These are phyloP conservation scores for Didymella segeticola DNA, from an alignment of 2,329 filamentous ascomycete species.

Conservation along the genomic window DNA sequence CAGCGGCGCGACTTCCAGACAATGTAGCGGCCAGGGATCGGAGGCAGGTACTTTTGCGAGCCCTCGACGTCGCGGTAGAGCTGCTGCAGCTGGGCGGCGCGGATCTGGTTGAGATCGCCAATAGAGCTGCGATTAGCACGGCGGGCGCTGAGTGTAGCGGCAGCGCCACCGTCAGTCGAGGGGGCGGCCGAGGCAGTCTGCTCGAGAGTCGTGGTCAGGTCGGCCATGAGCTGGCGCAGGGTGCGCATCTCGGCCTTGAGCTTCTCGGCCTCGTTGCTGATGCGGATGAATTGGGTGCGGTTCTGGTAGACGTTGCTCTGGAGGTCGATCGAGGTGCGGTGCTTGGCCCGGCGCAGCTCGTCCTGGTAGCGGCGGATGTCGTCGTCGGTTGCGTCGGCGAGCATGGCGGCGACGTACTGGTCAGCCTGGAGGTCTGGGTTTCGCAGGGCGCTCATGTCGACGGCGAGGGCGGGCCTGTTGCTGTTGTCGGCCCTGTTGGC, in stretches of 20 bases:
- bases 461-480: constrained; percentile 64
- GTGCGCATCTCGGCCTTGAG: constrained; percentile 95
- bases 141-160: constrained; percentile 54
- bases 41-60: constrained; percentile 94
- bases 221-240: constrained; percentile 87
- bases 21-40: constrained; percentile 88
- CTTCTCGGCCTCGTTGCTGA: constrained; percentile 98
- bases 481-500: constrained; percentile 55
- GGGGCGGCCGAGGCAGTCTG: constrained; percentile 53
- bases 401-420: constrained; percentile 74
- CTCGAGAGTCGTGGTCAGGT: constrained; percentile 68
- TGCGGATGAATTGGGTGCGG: constrained; percentile 97
- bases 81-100: constrained; percentile 73
- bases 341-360: constrained; percentile 77
- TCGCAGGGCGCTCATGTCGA: constrained; percentile 79
- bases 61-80: constrained; percentile 98
- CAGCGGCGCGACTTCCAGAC: constrained; percentile 90
- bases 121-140: constrained; percentile 85
- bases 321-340: constrained; percentile 79
- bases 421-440: constrained; percentile 82
- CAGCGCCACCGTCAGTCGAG: constrained; percentile 34
- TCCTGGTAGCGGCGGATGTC: constrained; percentile 85
- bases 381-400: constrained; percentile 85
- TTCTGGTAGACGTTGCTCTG: constrained; percentile 98
- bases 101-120: constrained; percentile 72